phyloP scores from a whole-genome alignment of 495 filamentous ascomycete species.

The Tuber magnatum region DNA sequence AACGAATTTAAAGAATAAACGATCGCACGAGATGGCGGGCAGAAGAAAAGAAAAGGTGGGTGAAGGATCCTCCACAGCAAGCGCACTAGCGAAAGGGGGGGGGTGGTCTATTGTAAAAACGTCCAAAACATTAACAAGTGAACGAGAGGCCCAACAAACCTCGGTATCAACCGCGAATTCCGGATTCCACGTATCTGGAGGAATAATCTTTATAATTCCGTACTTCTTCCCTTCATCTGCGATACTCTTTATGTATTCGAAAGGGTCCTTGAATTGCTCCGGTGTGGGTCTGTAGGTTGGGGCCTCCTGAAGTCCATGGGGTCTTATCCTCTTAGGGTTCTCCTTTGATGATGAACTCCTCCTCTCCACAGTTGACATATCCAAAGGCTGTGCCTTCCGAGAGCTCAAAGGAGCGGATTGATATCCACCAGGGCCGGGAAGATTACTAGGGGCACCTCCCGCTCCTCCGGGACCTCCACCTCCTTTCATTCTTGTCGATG shows the following conservation, averaged over 20 bases:
- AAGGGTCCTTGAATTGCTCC: constrained; percentile 90
- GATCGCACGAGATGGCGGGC: constrained; percentile 5
- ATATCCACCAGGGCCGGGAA: constrained; percentile 37
- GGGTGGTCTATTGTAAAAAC: constrained; percentile 5
- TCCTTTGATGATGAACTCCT: constrained; percentile 72
- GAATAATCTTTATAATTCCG: constrained; percentile 90
- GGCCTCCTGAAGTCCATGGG: constrained; percentile 79
- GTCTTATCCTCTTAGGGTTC: constrained; percentile 60
- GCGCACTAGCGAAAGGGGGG: constrained; percentile 4
- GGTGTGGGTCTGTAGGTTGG: constrained; percentile 84
- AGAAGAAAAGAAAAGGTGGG: constrained; percentile 20
- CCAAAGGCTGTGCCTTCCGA: constrained; percentile 64
- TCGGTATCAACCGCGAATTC: constrained; percentile 94
- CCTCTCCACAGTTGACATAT: constrained; percentile 84
- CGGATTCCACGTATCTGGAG: constrained; percentile 88
- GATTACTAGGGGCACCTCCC: constrained; percentile 27
- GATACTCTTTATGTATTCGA: constrained; percentile 87
- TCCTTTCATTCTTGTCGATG: constrained; percentile 41
- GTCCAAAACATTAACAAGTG: constrained; percentile 14
- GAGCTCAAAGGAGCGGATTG: constrained; percentile 55
- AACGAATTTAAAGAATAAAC: constrained; percentile 16
- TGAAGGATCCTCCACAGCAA: constrained; percentile 10
- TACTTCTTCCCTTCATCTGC: constrained; percentile 72
- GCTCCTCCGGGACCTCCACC: constrained; percentile 28
- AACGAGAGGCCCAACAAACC: constrained; percentile 51